Evolutionary conservation across 495 filamentous ascomycete species (phyloP), one percentile per base, ranked within the genome.

Genomic region (Penicillium taxi): DNA sequence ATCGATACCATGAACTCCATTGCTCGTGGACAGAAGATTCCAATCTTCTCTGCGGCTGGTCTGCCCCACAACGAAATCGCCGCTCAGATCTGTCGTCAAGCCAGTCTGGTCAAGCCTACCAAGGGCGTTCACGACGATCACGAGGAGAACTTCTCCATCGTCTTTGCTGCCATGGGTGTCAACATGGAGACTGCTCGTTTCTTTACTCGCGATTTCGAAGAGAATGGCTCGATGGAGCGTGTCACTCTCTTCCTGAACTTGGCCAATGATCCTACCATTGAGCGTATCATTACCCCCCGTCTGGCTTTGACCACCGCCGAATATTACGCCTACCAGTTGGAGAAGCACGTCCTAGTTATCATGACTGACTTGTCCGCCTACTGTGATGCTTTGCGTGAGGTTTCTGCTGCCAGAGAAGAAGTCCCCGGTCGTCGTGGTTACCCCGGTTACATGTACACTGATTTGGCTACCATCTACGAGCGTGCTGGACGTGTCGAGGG

Each of bases 1-100:
- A 99, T 99, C 54, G 93, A 99, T 62, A 96, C 90, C 26, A 99
- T 99, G 93, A 99, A 99, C 77, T 96, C 93, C 42, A 90, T 99
- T 61, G 91, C 93, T 47, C 88, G 93, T 73, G 93, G 93, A 41
- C 93, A 99, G 66, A 99, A 99, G 74, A 99, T 99, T 45, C 93
- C 93, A 37, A 99, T 99, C 56, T 99, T 99, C 79, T 96, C 93
- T 5, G 88, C 93, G 30, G 81, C 93, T 35, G 93, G 93, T 87
- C 73, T 99, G 36, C 93, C 93, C 5, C 93, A 99, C 65, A 14
- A 96, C 65, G 93, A 99, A 68, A 95, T 99, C 50, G 93, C 93
- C 35, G 93, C 93, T 29, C 86, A 93, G 62, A 96, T 99, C 60
- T 93, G 85, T 72, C 79, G 93, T 48, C 93, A 99, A 64, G 93